Base-by-base conservation (phyloP, 768 basidiomycete species). In the Cyclocybe cylindracea region DNA sequence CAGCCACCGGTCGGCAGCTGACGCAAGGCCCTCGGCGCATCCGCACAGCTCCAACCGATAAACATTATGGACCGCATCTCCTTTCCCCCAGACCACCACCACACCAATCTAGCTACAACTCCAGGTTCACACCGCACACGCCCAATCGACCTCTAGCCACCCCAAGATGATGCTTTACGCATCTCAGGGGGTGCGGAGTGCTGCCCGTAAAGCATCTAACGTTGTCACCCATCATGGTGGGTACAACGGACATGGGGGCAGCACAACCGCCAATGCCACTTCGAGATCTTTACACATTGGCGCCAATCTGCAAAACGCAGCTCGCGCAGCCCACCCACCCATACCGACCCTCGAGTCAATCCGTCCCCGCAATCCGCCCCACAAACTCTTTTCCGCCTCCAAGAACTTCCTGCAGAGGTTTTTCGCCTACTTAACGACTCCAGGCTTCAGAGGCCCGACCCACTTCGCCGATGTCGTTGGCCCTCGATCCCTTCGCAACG, bases 401-500 rank as follows among this genome's bases (percentile, higher is more conserved):
- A 80, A 77, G 50, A 76, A 75, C n/a, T 51, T 87, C 34, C 58
- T 89, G 42, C 70, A 80, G 41, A 76, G 73, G 34, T 75, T 89
- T 53, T 75, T 85, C 50, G 70, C 78, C 9, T 77, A 81, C 47
- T 74, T 87, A 33, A 78, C 81, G 35, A 64, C 86, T 4, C 85
- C 86, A 3, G 83, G 84, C 18, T 55, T 72, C 39, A 69, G 64
- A 64, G 70, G 57, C 41, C 71, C 65, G 10, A 53, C 63, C 10
- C 55, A 59, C 62, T 64, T 55, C 48, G 62, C 51, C 43, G 58
- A 57, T 66, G 63, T 34, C 55, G 66, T 49, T 10, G 67, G 62
- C 56, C 67, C 60, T 24, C 71, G 70, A 53, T 66, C 71, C 19
- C 65, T 73, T 38, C 65, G 65, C 37, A 55, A 57, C 31, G 56